Base-by-base conservation (phyloP, 2,329 filamentous ascomycete species). In the Exophiala bonariae region DNA sequence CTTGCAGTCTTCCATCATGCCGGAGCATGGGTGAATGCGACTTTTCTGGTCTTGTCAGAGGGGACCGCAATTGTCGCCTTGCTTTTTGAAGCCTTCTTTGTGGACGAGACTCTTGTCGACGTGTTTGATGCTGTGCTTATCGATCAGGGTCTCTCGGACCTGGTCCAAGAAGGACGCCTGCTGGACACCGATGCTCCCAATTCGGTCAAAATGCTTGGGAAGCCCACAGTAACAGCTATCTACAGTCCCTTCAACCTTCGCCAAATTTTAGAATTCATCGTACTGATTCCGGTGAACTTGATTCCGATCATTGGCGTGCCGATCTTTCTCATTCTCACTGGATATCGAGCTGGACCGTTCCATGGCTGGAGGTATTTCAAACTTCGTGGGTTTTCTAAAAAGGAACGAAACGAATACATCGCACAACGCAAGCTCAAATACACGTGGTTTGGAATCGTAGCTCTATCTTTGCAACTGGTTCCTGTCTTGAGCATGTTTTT, bases 401-500 rank as follows among this genome's bases (percentile, higher is more conserved):
- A 86, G 59, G 81, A 95, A 63, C 78, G 82, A 54, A 88, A 88
- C 60, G 73, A 73, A 20, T 89, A 87, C 59, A 80, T 92, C 20
- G 77, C 77, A 49, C 74, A 74, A 34, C 78, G 86, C 43, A 75
- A 81, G 52, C 87, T 88, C 80, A 87, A 93, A 49, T 97, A 96
- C 64, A 85, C 89, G 11, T 95, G 89, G 89, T 96, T 97, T 62
- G 93, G 93, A 13, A 89, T 87, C 1, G 77, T 93, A 3, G 88
- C 90, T 40, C 81, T 96, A 72, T 66, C 89, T 5, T 69, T 97
- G 20, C 89, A 96, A 69, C 78, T 97, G n/a, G 77, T 96, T 7
- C 93, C 93, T 1, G 78, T 92, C 10, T 69, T 96, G 39, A 95
- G 87, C n/a, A 95, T 99, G 77, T 83, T 97, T 63, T 96, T 97